phyloP scores from a whole-genome alignment of 2,329 filamentous ascomycete species.

The Fusarium sp. region DNA sequence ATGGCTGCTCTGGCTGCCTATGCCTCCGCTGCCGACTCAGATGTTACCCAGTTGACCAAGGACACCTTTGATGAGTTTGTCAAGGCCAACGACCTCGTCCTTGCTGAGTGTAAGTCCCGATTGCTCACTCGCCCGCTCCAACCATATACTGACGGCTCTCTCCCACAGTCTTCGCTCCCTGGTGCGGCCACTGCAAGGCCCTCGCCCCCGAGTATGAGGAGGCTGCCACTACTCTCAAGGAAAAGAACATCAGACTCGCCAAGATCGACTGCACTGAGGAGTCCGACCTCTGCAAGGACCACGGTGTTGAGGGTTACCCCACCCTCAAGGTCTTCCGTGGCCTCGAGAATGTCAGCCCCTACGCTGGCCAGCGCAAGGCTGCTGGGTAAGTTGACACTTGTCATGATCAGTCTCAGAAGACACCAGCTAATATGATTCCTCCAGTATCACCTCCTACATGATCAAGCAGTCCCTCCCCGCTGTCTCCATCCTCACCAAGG shows the following conservation, averaged over 20 bases:
- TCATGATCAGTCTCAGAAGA: background rate
- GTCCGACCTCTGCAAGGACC: slow-evolving; percentile 88
- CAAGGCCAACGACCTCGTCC: slow-evolving; percentile 86
- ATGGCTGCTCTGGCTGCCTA: slow-evolving; percentile 69
- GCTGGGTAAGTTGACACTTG: slow-evolving; percentile 69
- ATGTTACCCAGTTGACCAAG: slow-evolving; percentile 87
- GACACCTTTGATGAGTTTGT: slow-evolving; percentile 92
- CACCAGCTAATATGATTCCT: slow-evolving; percentile 39
- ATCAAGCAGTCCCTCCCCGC: slow-evolving; percentile 96
- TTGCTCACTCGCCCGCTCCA: background rate
- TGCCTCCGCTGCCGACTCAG: slow-evolving; percentile 77
- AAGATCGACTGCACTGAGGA: slow-evolving; percentile 98
- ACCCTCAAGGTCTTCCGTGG: slow-evolving; percentile 99
- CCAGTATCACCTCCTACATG: slow-evolving; percentile 87
- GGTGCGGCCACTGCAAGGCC: slow-evolving; percentile 99
- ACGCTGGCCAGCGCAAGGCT: slow-evolving; percentile 91
- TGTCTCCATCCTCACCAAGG: slow-evolving; percentile 85
- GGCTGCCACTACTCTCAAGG: slow-evolving; percentile 86
- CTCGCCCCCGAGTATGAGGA: slow-evolving; percentile 94
- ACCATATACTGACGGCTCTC: slow-evolving; percentile 54
- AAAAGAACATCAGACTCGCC: slow-evolving; percentile 87
- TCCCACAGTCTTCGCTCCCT: slow-evolving; percentile 86
- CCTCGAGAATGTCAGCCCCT: slow-evolving; percentile 82
- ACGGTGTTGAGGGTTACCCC: slow-evolving; percentile 96
- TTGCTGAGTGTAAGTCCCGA: slow-evolving; percentile 89